Conservation (phyloP, 1,139 yeast genomes). For the Suhomyces panamericanus region DNA sequence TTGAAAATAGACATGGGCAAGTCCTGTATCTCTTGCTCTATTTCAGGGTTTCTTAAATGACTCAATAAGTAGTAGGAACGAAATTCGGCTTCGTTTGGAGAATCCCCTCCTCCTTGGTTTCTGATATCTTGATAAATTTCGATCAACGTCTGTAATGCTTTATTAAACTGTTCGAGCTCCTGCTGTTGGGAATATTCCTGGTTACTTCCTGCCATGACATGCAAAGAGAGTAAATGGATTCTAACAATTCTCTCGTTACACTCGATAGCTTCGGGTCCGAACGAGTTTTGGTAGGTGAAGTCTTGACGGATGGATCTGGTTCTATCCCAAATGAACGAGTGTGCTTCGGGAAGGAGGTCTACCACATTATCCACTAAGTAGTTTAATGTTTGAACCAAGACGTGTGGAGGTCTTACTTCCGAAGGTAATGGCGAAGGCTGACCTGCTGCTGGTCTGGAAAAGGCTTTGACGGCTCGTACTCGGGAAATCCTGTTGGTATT, state of each 20-base stretch:
- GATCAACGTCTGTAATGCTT: slow-evolving; percentile 83
- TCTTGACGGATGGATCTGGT: slow-evolving; percentile 98
- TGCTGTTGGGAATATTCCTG: slow-evolving; percentile 89
- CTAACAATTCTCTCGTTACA: slow-evolving; percentile 92
- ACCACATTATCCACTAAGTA: slow-evolving; percentile 67
- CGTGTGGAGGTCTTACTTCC: slow-evolving; percentile 90
- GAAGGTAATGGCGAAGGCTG: slow-evolving; percentile 98
- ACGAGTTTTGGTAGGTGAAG: slow-evolving; percentile 91
- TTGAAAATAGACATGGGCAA: slow-evolving; percentile 60
- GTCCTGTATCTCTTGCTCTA: slow-evolving; percentile 72
- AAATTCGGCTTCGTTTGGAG: slow-evolving; percentile 91
- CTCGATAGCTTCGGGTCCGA: slow-evolving; percentile 90
- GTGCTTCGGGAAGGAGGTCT: slow-evolving; percentile 74
- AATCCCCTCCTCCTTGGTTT: slow-evolving; percentile 64
- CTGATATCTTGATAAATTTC: slow-evolving; percentile 86
- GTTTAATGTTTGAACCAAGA: slow-evolving; percentile 63
- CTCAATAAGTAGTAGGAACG: slow-evolving; percentile 83
- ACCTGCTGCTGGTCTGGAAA: slow-evolving; percentile 97
- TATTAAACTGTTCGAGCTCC: slow-evolving; percentile 91
- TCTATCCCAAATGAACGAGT: slow-evolving; percentile 96
- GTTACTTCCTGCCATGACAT: slow-evolving; percentile 80
- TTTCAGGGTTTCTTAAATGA: slow-evolving; percentile 80
- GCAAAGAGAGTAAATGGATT: slow-evolving; percentile 79
- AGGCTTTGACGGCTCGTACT: slow-evolving; percentile 79
- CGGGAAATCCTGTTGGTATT: slow-evolving; percentile 62